phyloP scores from a whole-genome alignment of 2,329 filamentous ascomycete species.

The Lanzia echinophila region DNA sequence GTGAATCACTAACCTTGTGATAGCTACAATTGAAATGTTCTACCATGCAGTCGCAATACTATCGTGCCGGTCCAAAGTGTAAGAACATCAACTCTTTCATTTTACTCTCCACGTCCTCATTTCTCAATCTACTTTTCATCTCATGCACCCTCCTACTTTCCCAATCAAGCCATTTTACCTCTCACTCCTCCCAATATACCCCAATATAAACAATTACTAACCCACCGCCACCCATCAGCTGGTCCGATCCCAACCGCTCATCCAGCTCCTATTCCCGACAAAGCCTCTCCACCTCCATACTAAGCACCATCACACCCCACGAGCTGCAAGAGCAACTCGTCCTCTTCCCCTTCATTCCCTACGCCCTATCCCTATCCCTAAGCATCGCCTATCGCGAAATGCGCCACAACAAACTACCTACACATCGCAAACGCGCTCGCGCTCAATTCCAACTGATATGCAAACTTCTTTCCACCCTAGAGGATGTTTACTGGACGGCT shows the following conservation, averaged over 20 bases:
- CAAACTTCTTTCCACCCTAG: constrained; percentile 44
- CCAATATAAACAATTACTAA: too few relatives aligned
- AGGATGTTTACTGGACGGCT: constrained; percentile 51
- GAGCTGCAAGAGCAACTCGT: constrained; percentile 34
- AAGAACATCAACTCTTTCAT: too few relatives aligned
- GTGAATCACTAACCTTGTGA: neutral
- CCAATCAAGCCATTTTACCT: too few relatives aligned
- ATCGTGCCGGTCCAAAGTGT: constrained; percentile 48
- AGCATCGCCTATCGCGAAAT: constrained; percentile 59
- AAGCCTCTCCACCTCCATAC: constrained; percentile 16
- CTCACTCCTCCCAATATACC: too few relatives aligned
- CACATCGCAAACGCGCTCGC: constrained; percentile 51
- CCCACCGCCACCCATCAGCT: too few relatives aligned
- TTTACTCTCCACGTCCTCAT: too few relatives aligned
- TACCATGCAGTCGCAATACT: constrained; percentile 60
- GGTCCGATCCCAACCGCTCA: constrained; percentile 16
- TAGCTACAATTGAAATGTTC: constrained; percentile 54
- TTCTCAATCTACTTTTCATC: too few relatives aligned
- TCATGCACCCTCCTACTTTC: too few relatives aligned
- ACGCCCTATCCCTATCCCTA: constrained; percentile 53
- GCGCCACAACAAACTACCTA: constrained; percentile 52
- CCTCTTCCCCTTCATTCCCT: constrained; percentile 53
- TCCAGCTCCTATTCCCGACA: constrained; percentile 21
- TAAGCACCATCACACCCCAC: constrained; percentile 16
- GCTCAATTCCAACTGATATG: constrained; percentile 49